These are phyloP conservation scores for Begonia fuchsioides DNA, from an alignment of 306 rosid species.

Conservation along the genomic window DNA sequence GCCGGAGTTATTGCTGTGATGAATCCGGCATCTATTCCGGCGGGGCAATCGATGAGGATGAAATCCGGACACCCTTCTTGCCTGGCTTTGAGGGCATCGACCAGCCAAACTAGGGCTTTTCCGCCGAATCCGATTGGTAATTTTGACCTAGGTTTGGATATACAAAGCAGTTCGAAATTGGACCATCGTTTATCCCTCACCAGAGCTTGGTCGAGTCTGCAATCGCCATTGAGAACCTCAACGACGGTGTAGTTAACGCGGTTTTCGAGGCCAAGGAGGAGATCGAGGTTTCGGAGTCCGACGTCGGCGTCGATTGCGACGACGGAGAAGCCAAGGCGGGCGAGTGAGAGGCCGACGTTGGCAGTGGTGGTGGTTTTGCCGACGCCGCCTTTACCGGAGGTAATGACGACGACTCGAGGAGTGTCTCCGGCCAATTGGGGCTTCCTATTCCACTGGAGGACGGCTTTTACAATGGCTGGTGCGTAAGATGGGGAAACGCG, in stretches of 20 bases:
- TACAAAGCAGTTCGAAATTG: constrained; percentile 82
- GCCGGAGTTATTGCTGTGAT: constrained; percentile 96
- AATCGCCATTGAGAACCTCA: constrained; percentile 92
- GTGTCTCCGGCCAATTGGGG: constrained; percentile 83
- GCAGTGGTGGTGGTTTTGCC: constrained; percentile 94
- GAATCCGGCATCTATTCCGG: constrained; percentile 94
- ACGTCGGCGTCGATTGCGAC: constrained; percentile 96
- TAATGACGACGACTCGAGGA: constrained; percentile 83
- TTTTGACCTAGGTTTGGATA: constrained; percentile 83
- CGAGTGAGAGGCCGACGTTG: constrained; percentile 85
- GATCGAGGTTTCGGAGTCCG: constrained; percentile 96
- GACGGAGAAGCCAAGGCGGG: constrained; percentile 85
- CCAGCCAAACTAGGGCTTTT: constrained; percentile 81
- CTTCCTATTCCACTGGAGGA: constrained; percentile 86
- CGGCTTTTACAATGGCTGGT: constrained; percentile 14
- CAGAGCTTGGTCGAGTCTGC: constrained; percentile 86
- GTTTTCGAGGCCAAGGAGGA: constrained; percentile 85
- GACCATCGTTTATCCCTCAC: constrained; percentile 96
- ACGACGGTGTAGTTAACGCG: constrained; percentile 90
- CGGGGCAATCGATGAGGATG: constrained; percentile 82
- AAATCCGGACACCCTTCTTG: constrained; percentile 60
- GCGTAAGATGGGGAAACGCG: constrained; percentile 7
- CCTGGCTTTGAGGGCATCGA: constrained; percentile 70
- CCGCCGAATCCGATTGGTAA: constrained; percentile 87
- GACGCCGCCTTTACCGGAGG: constrained; percentile 92